phyloP scores from a whole-genome alignment of 2,329 filamentous ascomycete species.

The Cercospora sp. region DNA sequence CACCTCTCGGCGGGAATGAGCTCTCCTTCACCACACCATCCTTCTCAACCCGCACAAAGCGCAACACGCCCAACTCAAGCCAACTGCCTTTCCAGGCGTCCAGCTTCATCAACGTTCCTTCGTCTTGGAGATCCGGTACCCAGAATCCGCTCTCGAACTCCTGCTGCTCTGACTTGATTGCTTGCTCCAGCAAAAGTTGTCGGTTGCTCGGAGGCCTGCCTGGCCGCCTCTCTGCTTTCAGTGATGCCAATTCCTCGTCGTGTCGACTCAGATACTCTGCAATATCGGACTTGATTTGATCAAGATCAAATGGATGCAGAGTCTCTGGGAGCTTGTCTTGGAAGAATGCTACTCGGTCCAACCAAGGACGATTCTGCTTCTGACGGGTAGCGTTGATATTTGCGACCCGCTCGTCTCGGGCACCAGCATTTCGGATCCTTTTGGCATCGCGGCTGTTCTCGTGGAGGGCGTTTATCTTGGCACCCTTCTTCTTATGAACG shows the following conservation, averaged over 20 bases:
- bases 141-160: conserved; percentile 84
- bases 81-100: conserved; percentile 80
- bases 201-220: conserved; percentile 75
- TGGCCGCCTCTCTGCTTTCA: conserved; percentile 70
- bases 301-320: conserved; percentile 52
- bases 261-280: conserved; percentile 58
- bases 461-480: conserved; percentile 73
- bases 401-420: conserved; percentile 79
- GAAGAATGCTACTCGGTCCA: conserved; percentile 67
- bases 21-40: conserved; percentile 66
- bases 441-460: conserved; percentile 85
- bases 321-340: conserved; percentile 48
- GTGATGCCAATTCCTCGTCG: conserved; percentile 66
- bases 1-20: conserved; percentile 69
- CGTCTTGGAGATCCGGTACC: conserved; percentile 75
- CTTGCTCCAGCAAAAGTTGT: conserved; percentile 75
- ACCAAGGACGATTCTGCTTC: conserved; percentile 69
- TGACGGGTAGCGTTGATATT: conserved; percentile 68
- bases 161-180: conserved; percentile 68
- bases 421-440: conserved; percentile 73
- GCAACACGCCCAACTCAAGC: conserved; percentile 72
- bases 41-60: conserved; percentile 72
- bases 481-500: conserved; percentile 88
- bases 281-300: conserved; percentile 57
- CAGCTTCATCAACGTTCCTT: conserved; percentile 65